A percentile compares a stretch with the other conserved stretches of the same genome.
phyloP scores from a whole-genome alignment of 352 stramenopile species.

The Globisporangium alternatum region DNA sequence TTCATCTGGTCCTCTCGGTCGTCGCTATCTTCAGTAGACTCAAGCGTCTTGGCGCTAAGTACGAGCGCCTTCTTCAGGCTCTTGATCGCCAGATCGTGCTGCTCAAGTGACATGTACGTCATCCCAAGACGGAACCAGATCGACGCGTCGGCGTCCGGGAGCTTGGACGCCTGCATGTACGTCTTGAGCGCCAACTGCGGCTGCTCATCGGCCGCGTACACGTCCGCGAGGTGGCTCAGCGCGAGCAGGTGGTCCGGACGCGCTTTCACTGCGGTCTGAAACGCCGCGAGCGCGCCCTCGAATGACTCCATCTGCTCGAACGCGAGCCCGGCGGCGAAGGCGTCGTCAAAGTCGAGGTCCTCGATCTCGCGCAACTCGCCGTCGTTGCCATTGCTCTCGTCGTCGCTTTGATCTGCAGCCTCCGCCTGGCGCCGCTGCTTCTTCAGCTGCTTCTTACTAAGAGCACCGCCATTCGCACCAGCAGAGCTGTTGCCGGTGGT shows the following conservation, averaged over 20 bases:
- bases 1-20: slow-evolving; percentile 27
- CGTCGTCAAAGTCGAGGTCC: slow-evolving; percentile 54
- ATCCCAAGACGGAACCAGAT: slow-evolving; percentile 56
- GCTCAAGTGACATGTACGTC: slow-evolving; percentile 29
- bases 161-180: slow-evolving; percentile 35
- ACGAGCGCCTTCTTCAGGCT: slow-evolving; percentile 34
- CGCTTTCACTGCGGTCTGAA: slow-evolving; percentile 35
- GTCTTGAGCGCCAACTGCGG: slow-evolving; percentile 29
- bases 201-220: slow-evolving; percentile 35
- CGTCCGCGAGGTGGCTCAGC: slow-evolving; percentile 47
- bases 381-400: slow-evolving; percentile 22
- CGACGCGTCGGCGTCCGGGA: slow-evolving; percentile 39
- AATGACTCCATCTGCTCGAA: slow-evolving; percentile 60
- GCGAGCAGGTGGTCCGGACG: slow-evolving; percentile 44
- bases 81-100: slow-evolving; percentile 31
- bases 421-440: slow-evolving; percentile 18
- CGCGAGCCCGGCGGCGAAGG: slow-evolving; percentile 54
- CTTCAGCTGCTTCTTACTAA: slow-evolving; percentile 22
- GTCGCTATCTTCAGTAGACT: slow-evolving; percentile 17
- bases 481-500: background rate
- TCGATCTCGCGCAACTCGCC: slow-evolving; percentile 31
- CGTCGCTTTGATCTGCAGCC: slow-evolving; percentile 19
- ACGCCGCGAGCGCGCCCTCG: slow-evolving; percentile 44
- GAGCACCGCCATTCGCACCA: background rate
- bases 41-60: slow-evolving; percentile 24